Conservation (phyloP, 306 rosid genomes). For the Dalbergia cochinchinensis region DNA sequence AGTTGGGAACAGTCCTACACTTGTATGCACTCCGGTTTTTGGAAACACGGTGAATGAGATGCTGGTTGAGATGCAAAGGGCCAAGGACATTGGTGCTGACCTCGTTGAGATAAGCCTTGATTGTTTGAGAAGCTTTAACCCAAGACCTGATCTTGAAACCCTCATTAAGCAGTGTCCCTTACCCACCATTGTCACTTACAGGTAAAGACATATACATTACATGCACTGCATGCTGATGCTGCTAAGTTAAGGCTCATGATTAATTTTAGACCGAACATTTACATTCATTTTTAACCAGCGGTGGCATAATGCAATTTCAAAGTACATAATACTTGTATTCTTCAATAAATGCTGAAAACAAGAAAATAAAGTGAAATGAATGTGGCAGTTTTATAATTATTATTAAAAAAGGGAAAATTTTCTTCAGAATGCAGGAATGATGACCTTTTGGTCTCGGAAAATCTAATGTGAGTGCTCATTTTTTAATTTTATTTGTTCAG, state of each 20-base stretch:
- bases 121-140: constrained; percentile 51
- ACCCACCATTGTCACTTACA: constrained; percentile 60
- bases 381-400: too few species aligned
- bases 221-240: not conserved
- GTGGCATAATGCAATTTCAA: too few species aligned
- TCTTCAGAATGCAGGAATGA: too few species aligned
- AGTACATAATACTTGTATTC: too few species aligned
- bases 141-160: constrained; percentile 47
- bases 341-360: too few species aligned
- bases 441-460: not conserved
- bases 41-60: constrained; percentile 52
- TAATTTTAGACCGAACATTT: too few species aligned
- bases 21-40: constrained; percentile 54
- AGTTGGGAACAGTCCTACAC: constrained; percentile 47
- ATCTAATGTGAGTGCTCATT: not conserved
- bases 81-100: constrained; percentile 58
- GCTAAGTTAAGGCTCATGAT: too few species aligned
- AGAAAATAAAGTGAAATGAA: too few species aligned
- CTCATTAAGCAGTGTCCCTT: constrained; percentile 53
- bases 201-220: constrained; percentile 26
- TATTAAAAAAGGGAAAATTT: too few species aligned
- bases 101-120: constrained; percentile 61
- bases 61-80: constrained; percentile 56
- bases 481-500: constrained; percentile 31
- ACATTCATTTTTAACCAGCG: too few species aligned